Percentiles rank a stretch among this genome's conserved stretches.
phyloP scores from a whole-genome alignment of 345 rosid genomes.

The Euclidium syriacum region DNA sequence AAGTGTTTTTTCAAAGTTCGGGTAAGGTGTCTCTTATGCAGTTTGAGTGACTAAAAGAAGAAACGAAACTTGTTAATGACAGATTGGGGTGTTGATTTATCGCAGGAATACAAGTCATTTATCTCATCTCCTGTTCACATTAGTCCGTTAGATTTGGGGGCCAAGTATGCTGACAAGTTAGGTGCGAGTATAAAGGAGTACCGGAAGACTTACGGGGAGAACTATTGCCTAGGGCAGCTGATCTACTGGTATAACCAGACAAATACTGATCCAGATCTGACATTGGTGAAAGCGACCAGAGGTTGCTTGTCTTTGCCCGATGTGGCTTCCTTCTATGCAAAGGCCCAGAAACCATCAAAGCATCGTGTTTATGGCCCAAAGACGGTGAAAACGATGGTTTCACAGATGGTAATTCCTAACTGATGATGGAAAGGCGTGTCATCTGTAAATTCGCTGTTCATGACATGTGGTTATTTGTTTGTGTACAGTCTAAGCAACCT shows the following conservation, averaged over 20 bases:
- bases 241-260: constrained; percentile 96
- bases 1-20: constrained; percentile 74
- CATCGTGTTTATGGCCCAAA: constrained; percentile 83
- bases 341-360: constrained; percentile 72
- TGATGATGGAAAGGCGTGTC: background rate
- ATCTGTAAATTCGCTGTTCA: background rate
- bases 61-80: background rate
- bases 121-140: constrained; percentile 87
- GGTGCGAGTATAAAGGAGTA: constrained; percentile 68
- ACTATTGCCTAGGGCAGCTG: constrained; percentile 93
- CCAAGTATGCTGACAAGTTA: constrained; percentile 70
- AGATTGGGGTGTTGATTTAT: constrained; percentile 14
- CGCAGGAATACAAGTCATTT: constrained; percentile 69
- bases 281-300: constrained; percentile 61
- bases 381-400: constrained; percentile 63
- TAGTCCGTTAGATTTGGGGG: constrained; percentile 91
- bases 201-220: constrained; percentile 84
- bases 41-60: constrained; percentile 5
- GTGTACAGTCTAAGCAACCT: constrained; percentile 68
- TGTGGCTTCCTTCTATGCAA: constrained; percentile 79
- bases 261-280: constrained; percentile 67
- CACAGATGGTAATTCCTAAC: constrained; percentile 65
- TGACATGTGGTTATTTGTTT: background rate
- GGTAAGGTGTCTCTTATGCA: constrained; percentile 39
- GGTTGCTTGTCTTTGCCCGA: constrained; percentile 94